A percentile compares a stretch with the other conserved stretches of the same genome.
phyloP scores from a whole-genome alignment of 2,329 filamentous ascomycete species.

The Lecanoromycetidae sp. region DNA sequence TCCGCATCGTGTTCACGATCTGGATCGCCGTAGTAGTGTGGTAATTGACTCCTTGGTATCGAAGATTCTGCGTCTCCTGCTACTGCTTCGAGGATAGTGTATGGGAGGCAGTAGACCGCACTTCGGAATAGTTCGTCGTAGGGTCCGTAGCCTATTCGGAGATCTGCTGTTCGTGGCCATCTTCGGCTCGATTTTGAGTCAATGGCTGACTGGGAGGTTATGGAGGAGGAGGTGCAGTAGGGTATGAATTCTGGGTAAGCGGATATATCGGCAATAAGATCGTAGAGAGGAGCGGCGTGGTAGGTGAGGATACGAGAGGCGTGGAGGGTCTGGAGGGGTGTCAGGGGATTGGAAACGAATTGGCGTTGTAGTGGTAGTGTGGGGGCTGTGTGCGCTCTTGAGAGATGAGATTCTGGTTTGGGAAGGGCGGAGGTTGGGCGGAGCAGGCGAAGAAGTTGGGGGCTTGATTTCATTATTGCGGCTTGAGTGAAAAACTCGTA shows the following conservation, averaged over 20 bases:
- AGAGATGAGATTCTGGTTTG: not conserved
- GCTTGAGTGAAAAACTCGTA: too few species aligned
- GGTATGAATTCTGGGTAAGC: constrained; percentile 81
- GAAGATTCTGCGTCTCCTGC: constrained; percentile 45
- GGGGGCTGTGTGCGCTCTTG: not conserved
- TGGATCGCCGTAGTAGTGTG: constrained; percentile 30
- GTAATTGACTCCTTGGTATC: constrained; percentile 31
- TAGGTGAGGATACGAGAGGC: constrained; percentile 70
- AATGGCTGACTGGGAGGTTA: constrained; percentile 59
- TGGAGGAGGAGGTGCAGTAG: constrained; percentile 66
- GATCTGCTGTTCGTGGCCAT: constrained; percentile 58
- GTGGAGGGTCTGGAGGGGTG: constrained; percentile 49
- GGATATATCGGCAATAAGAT: constrained; percentile 76
- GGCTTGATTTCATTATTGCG: constrained; percentile 8
- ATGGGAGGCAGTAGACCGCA: constrained; percentile 64
- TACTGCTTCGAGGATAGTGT: constrained; percentile 62
- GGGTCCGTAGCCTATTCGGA: constrained; percentile 75
- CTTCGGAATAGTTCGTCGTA: constrained; percentile 76
- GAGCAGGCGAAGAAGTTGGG: constrained; percentile 2
- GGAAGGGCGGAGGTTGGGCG: constrained; percentile 4
- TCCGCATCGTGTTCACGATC: constrained; percentile 27
- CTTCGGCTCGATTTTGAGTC: constrained; percentile 30
- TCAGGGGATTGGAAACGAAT: constrained; percentile 31
- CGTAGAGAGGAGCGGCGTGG: constrained; percentile 58
- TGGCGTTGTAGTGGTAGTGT: constrained; percentile 8